Evolutionary conservation across 495 filamentous ascomycete genomes (phyloP).

Genomic region (Tuber melanosporum): DNA sequence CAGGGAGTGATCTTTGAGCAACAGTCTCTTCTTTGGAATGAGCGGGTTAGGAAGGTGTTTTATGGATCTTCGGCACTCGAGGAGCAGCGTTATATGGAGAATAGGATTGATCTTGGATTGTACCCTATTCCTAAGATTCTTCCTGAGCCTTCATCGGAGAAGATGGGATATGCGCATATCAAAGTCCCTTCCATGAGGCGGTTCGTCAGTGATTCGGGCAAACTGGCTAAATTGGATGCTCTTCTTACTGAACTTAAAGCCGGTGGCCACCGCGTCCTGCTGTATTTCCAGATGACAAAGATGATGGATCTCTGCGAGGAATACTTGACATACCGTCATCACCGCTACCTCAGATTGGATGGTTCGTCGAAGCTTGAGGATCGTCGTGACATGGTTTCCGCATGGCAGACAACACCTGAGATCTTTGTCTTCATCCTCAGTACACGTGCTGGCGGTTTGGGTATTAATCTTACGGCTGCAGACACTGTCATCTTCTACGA

Average conservation of each 20-base stretch:
- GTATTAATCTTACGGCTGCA: constrained; percentile 88
- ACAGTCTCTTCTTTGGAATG: constrained; percentile 71
- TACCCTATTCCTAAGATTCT: constrained; percentile 62
- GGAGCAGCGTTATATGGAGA: constrained; percentile 65
- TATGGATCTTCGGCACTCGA: constrained; percentile 59
- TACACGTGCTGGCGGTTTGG: constrained; percentile 92
- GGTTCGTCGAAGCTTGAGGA: constrained; percentile 98
- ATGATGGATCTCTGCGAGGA: constrained; percentile 99
- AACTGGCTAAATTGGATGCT: constrained; percentile 84
- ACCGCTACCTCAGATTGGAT: constrained; percentile 94
- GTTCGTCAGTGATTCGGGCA: constrained; percentile 96
- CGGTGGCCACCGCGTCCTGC: constrained; percentile 82
- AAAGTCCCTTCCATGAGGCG: constrained; percentile 95
- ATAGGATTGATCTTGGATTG: constrained; percentile 56
- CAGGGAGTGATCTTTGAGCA: constrained; percentile 61
- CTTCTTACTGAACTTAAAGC: constrained; percentile 84
- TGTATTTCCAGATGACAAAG: constrained; percentile 99
- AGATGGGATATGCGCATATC: constrained; percentile 79
- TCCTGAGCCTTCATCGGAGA: constrained; percentile 68
- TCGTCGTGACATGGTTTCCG: constrained; percentile 88
- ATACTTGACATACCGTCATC: constrained; percentile 96
- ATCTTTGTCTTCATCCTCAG: constrained; percentile 96
- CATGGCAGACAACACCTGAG: constrained; percentile 82
- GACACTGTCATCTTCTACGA: constrained; percentile 99
- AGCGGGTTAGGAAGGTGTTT: constrained; percentile 63